Evolutionary conservation across 2,329 filamentous ascomycete genomes (phyloP), one percentile per base, ranked within the genome.

Genomic region (Trichoderma harzianum): DNA sequence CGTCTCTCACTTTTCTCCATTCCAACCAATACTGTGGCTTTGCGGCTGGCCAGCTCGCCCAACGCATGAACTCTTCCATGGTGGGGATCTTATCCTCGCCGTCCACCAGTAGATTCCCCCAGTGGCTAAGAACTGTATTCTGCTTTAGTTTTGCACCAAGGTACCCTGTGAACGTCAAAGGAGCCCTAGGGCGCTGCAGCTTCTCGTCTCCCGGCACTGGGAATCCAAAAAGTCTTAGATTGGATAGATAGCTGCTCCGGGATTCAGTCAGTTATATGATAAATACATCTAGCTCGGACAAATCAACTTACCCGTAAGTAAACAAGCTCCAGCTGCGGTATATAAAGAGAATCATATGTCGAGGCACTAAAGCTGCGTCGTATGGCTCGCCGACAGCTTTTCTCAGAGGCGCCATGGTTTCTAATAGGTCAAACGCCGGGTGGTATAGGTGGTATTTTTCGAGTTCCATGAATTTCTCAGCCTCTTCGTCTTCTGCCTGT

Each of bases 1-100:
- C 18, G n/a, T 77, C 76, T 5, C n/a, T 30, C 16, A 57, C 30
- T 30, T 70, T 76, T 26, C 73, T 76, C 78, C 78, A 79, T 66
- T 79, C 78, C 5, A 79, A 60, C 77, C 77, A 79, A 60, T 75
- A 73, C 24, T 73, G 62, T 3, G 77, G 76, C 30, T 47, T 70
- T 16, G 51, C 58, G 61, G 74, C 61, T 7, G 73, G 65, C 78
- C 78, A 79, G 1, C 76, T 71, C 7, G 78, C 18, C 71, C 70
- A 76, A 32, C 75, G 75, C 47, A 76, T 74, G 11, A 77, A 76
- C 12, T 76, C 74, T 21, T 71, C 30, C 21, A 71, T 30, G 3
- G 68, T 71, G 5, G 74, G 76, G 12, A 14, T 61, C 21, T 69
- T 67, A 0, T 58, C 73, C 5, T 30, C 69, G n/a, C 39, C 64